These are phyloP conservation scores for Acidomyces sp. DNA, from an alignment of 495 filamentous ascomycete genomes.

Conservation along the genomic window DNA sequence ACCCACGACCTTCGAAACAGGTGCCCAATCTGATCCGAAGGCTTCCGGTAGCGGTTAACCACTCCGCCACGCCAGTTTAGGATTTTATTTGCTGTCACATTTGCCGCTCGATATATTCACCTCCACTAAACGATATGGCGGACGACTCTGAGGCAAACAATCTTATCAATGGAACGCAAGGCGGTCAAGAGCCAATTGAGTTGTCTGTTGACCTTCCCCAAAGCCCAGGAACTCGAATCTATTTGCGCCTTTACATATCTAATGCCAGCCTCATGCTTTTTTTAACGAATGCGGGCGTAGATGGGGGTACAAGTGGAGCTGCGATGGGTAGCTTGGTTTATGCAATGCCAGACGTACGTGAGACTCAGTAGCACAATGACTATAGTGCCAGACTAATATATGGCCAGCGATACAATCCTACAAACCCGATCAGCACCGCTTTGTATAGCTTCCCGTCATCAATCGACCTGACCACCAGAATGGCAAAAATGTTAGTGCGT, in stretches of 20 bases:
- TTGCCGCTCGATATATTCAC: too few species aligned
- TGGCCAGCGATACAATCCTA: constrained; percentile 40
- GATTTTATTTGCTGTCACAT: too few species aligned
- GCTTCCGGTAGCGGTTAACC: too few species aligned
- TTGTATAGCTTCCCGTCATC: constrained; percentile 62
- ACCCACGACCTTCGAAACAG: too few species aligned
- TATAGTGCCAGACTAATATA: constrained; percentile 3
- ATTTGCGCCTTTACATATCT: constrained; percentile 61
- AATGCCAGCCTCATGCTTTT: constrained; percentile 58
- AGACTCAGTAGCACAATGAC: constrained; percentile 17
- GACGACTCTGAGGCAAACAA: neutral
- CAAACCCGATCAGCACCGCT: constrained; percentile 58
- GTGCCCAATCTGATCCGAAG: too few species aligned
- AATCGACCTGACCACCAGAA: constrained; percentile 70
- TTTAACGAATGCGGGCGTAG: constrained; percentile 56
- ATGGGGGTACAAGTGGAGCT: constrained; percentile 39
- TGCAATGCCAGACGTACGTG: constrained; percentile 86
- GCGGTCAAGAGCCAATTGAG: constrained; percentile 39
- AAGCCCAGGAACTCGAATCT: constrained; percentile 62
- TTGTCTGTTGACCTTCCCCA: constrained; percentile 67
- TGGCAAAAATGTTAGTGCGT: constrained; percentile 69
- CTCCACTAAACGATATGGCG: neutral
- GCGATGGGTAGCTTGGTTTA: constrained; percentile 78
- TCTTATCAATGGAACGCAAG: constrained; percentile 14
- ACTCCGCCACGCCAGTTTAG: too few species aligned